These are phyloP conservation scores for Chalciporus sphaerocephalus DNA, from an alignment of 768 basidiomycete genomes.

Conservation along the genomic window DNA sequence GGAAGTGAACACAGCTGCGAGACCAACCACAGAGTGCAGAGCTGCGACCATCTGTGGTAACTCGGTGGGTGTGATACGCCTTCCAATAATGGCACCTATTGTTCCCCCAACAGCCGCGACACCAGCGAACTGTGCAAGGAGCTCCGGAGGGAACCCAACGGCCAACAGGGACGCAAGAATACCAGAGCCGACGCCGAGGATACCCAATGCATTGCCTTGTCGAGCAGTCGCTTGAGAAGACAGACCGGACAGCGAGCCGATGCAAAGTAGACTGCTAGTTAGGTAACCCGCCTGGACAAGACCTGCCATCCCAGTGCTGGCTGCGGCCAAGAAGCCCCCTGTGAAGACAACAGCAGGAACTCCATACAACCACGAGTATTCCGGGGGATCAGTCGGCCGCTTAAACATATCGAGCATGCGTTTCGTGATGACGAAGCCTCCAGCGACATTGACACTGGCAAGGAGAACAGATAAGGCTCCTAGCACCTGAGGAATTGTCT, in stretches of 20 bases:
- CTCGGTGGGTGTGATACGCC: conserved; percentile 83
- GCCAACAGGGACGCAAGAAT: conserved; percentile 77
- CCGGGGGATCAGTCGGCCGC: conserved; percentile 80
- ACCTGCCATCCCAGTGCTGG: conserved; percentile 80
- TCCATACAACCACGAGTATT: conserved; percentile 80
- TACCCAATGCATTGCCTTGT: conserved; percentile 85
- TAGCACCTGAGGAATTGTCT: conserved; percentile 72
- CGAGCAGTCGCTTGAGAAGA: conserved; percentile 78
- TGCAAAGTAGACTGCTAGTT: conserved; percentile 81
- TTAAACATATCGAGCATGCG: conserved; percentile 94
- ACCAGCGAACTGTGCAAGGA: conserved; percentile 73
- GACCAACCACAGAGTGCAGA: conserved; percentile 84
- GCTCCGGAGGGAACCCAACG: conserved; percentile 74
- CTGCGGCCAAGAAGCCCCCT: conserved; percentile 77
- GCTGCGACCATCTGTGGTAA: conserved; percentile 81
- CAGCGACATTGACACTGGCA: conserved; percentile 83
- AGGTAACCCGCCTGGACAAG: conserved; percentile 87
- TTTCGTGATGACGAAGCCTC: conserved; percentile 86
- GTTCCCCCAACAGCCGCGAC: conserved; percentile 72
- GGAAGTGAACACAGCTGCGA: conserved; percentile 84
- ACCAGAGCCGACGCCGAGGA: conserved; percentile 79
- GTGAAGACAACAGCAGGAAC: conserved; percentile 79
- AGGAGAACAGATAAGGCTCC: conserved; percentile 83
- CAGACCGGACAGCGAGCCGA: conserved; percentile 76
- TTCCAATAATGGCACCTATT: conserved; percentile 68